Base-by-base conservation (phyloP, 2,329 filamentous ascomycete genomes). In the Monilinia aucupariae region DNA sequence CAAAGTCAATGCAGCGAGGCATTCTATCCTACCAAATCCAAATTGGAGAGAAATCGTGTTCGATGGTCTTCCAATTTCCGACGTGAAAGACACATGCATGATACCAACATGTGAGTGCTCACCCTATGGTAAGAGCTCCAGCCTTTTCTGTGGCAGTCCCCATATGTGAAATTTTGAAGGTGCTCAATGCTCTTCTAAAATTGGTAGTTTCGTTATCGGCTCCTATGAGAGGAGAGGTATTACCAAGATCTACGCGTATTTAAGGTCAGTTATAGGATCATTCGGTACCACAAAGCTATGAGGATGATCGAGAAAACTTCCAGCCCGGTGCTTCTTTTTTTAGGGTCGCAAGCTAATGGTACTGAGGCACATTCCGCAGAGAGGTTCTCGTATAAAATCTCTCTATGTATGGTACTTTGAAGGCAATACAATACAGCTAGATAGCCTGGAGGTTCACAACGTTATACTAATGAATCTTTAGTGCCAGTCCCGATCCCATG, bases 61-160 rank as follows among this genome's bases (percentile, higher is more conserved):
- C 22, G 43, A 56, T 56, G 20, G 53, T 56, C 8, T 56, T 25
- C 53, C 53, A 56, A 32, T 56, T 17, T 27, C 53, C 41, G 3
- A 22, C 39, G 9, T 39, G 4, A 22, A 32, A 4, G 53, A 47
- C 39, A 34, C 39, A n/a, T 56, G 53, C 41, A 56, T 56, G 25
- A 56, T 45, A n/a, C 39, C 39, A 8, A 56, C 9, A 45, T 56
- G 22, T 9, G 41, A 39, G 37, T 47, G 37, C 15, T 47, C 39
- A 12, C 22, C 27, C 10, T 39, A 17, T 22, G 39, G 3, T n/a
- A 56, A 45, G 37, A 30, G 20, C 22, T 17, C 52, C 41, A 56
- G 25, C 17, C 25, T 32, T 56, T 56, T 27, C 41, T 41, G 30
- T 47, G 54, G 25, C 13, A 20, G 13, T n/a, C 25, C 10, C 27